Evolutionary conservation across 2,329 filamentous ascomycete genomes (phyloP), one percentile per base, ranked within the genome.

Genomic region (Trichophyton rubrum): DNA sequence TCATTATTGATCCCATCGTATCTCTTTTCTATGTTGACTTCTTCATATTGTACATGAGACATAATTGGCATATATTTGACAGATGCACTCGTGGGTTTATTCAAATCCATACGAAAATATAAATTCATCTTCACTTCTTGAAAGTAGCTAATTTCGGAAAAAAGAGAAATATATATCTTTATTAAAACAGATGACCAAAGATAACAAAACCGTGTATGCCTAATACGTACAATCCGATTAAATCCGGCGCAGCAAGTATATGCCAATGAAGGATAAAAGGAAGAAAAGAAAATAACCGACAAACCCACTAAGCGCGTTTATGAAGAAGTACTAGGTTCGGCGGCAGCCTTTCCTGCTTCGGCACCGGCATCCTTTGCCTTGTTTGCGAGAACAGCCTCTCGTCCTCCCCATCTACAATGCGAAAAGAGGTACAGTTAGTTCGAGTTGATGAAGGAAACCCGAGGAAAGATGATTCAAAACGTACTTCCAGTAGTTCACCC

Each of bases 401-500:
- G 74, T 40, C 74, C 74, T 59, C 74, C 74, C 73, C 73, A 76
- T 64, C 74, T 76, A 60, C 30, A 38, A 57, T 60, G 35, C 3
- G 13, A 43, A 38, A 40, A 30, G 47, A 22, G 11, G 55, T 17
- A 27, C 41, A 51, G n/a, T 59, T 35, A 59, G 40, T 47, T 20
- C 2, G 45, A 15, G 30, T 13, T 17, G 22, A 9, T 13, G 13
- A 27, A 55, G 20, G 20, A 27, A 13, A 58, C 5, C 2, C 7
- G 38, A 17, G n/a, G 30, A 30, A 41, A n/a, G 5, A 53, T n/a
- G 13, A 30, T 30, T n/a, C n/a, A n/a, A 38, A 20, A 75, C 74
- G 61, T 71, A 78, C 75, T 78, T 74, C 80, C 80, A 84, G 74
- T 84, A 84, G 67, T 80, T 79, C 64, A 84, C 63, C 69, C 82